Percentiles rank a stretch among this genome's conserved stretches.
phyloP scores from a whole-genome alignment of 768 basidiomycete species.

The Lentinus brumalis region DNA sequence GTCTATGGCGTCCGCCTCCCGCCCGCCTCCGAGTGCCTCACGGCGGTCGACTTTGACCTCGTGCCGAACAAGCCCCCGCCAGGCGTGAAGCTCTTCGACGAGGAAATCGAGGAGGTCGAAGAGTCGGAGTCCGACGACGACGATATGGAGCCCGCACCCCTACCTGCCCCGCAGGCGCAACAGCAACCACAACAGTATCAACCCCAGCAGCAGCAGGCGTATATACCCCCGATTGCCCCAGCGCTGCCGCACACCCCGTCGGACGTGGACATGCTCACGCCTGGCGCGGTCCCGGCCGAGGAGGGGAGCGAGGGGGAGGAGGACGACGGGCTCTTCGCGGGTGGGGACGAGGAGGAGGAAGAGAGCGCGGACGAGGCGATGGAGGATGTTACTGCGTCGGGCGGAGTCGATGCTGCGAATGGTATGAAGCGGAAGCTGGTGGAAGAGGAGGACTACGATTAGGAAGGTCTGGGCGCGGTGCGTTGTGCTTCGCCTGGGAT shows the following conservation, averaged over 20 bases:
- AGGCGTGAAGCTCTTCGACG: slow-evolving; percentile 72
- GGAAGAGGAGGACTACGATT: slow-evolving; percentile 89
- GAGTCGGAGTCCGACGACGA: slow-evolving; percentile 66
- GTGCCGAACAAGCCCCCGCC: slow-evolving; percentile 85
- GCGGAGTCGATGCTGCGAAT: slow-evolving; percentile 42
- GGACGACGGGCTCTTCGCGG: slow-evolving; percentile 76
- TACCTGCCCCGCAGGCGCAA: slow-evolving; percentile 37
- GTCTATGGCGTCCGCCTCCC: slow-evolving; percentile 88
- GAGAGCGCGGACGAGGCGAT: slow-evolving; percentile 65
- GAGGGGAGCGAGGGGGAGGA: slow-evolving; percentile 81
- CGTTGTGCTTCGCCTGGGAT: background rate
- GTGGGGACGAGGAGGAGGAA: slow-evolving; percentile 72
- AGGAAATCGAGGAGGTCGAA: slow-evolving; percentile 81
- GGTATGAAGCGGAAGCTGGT: slow-evolving; percentile 79
- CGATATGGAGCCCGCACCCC: slow-evolving; percentile 70
- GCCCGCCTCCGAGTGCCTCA: slow-evolving; percentile 64
- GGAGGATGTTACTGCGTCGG: slow-evolving; percentile 68
- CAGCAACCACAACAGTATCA: background rate
- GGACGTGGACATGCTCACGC: slow-evolving; percentile 66
- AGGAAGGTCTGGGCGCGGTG: slow-evolving; percentile 12
- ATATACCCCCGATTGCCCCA: slow-evolving; percentile 16
- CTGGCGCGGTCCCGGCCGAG: slow-evolving; percentile 33
- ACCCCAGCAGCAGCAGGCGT: background rate
- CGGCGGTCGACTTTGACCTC: slow-evolving; percentile 83
- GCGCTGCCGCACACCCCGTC: slow-evolving; percentile 47